phyloP scores from a whole-genome alignment of 768 basidiomycete genomes.

The Chalciporus sphaerocephalus region DNA sequence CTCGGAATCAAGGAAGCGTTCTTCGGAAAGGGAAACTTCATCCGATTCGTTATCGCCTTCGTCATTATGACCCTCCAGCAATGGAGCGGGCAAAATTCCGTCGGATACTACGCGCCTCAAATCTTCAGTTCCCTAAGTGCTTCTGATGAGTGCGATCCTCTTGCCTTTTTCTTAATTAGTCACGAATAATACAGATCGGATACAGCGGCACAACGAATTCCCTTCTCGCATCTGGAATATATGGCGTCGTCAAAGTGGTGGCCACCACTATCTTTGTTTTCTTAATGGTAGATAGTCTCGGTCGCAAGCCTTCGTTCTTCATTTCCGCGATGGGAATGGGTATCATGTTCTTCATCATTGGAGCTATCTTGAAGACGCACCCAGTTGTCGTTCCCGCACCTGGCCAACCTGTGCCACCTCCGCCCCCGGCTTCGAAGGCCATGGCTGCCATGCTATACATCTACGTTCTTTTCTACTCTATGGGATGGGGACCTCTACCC shows the following conservation, averaged over 20 bases:
- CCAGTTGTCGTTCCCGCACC: slow-evolving; percentile 43
- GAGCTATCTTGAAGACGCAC: slow-evolving; percentile 77
- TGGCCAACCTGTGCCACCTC: slow-evolving; percentile 36
- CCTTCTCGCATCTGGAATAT: slow-evolving; percentile 69
- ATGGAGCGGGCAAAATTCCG: slow-evolving; percentile 81
- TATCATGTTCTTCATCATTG: slow-evolving; percentile 74
- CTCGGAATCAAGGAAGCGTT: slow-evolving; percentile 69
- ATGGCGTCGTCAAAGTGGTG: slow-evolving; percentile 63
- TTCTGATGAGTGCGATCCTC: not conserved
- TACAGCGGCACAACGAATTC: slow-evolving; percentile 55
- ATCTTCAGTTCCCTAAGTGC: slow-evolving; percentile 60
- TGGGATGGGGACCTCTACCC: slow-evolving; percentile 78
- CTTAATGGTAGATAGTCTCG: slow-evolving; percentile 62
- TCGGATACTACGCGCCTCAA: slow-evolving; percentile 72
- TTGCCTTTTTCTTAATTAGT: not conserved
- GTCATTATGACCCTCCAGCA: slow-evolving; percentile 77
- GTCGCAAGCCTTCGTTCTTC: slow-evolving; percentile 66
- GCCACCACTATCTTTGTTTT: slow-evolving; percentile 65
- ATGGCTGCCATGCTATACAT: slow-evolving; percentile 88
- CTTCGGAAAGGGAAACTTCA: slow-evolving; percentile 74
- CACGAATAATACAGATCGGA: slow-evolving; percentile 47
- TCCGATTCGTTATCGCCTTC: slow-evolving; percentile 83
- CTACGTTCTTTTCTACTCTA: slow-evolving; percentile 83
- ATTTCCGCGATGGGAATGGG: slow-evolving; percentile 80
- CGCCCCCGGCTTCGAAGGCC: slow-evolving; percentile 55